These are phyloP conservation scores for Russula foetens DNA, from an alignment of 768 basidiomycete species.

Conservation along the genomic window DNA sequence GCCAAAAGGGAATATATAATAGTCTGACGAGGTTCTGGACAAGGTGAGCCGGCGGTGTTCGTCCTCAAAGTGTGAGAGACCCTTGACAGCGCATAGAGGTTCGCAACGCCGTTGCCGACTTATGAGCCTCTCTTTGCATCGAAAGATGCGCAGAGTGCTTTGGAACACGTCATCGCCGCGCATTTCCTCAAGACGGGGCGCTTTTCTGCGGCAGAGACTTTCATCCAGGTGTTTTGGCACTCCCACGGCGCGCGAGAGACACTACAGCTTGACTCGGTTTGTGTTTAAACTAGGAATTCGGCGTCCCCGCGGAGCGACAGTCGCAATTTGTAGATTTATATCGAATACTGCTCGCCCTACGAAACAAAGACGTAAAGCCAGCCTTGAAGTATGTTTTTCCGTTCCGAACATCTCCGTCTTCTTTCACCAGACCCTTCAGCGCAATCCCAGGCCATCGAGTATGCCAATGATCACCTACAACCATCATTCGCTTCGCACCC, in stretches of 20 bases:
- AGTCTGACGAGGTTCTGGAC: conserved; percentile 72
- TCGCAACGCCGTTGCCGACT: conserved; percentile 50
- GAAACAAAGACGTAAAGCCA: conserved; percentile 55
- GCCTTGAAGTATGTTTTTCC: conserved; percentile 66
- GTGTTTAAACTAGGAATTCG: conserved; percentile 48
- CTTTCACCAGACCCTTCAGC: conserved; percentile 53
- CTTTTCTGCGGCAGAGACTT: conserved; percentile 67
- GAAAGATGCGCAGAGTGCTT: conserved; percentile 44
- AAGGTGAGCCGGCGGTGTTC: conserved; percentile 48
- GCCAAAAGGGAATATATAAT: conserved; percentile 82
- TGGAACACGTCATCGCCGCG: conserved; percentile 62
- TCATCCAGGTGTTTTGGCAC: conserved; percentile 52
- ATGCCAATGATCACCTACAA: conserved; percentile 60
- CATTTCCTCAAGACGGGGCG: conserved; percentile 80
- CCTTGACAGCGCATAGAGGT: conserved; percentile 31
- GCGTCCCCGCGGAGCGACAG: conserved; percentile 39
- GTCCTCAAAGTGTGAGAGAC: too few relatives aligned
- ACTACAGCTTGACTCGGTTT: conserved; percentile 4
- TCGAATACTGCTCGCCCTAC: conserved; percentile 58
- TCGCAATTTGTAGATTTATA: conserved; percentile 63
- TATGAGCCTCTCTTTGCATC: conserved; percentile 64
- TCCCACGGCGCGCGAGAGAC: neutral
- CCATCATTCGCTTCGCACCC: conserved; percentile 57
- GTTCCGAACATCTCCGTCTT: conserved; percentile 81
- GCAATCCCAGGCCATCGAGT: conserved; percentile 54